Evolutionary conservation across 2,329 filamentous ascomycete genomes (phyloP).

Genomic region (Penicillium sp.): DNA sequence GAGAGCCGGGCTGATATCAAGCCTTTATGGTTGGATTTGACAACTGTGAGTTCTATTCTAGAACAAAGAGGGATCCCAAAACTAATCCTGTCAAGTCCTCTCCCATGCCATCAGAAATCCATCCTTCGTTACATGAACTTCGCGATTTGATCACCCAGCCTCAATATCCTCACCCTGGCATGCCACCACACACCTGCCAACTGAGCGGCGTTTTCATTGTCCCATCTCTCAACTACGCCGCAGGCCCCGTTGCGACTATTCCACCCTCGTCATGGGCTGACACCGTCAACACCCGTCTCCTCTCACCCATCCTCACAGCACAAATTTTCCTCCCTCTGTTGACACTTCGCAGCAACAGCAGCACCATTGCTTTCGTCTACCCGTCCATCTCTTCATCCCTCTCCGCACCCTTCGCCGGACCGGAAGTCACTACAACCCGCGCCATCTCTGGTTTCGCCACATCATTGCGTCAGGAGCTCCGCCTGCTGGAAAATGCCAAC

Average conservation of each 20-base stretch:
- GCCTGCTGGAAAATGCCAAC: constrained; percentile 59
- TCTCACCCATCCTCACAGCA: constrained; percentile 83
- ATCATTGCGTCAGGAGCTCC: constrained; percentile 75
- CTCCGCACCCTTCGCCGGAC: constrained; percentile 53
- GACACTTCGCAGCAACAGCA: constrained; percentile 56
- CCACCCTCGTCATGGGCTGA: constrained; percentile 82
- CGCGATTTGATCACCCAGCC: constrained; percentile 68
- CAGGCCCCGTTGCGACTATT: constrained; percentile 80
- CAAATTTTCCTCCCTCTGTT: constrained; percentile 85
- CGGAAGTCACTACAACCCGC: constrained; percentile 81
- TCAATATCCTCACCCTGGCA: constrained; percentile 72
- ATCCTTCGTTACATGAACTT: constrained; percentile 70
- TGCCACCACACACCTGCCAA: constrained; percentile 70
- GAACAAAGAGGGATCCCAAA: neutral
- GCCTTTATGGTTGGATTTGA: constrained; percentile 77
- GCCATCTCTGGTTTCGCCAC: constrained; percentile 84
- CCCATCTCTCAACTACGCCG: constrained; percentile 73
- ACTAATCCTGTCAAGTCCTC: constrained; percentile 54
- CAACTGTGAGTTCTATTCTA: constrained; percentile 38
- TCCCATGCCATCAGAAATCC: constrained; percentile 54
- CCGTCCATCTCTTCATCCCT: constrained; percentile 48
- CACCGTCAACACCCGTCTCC: constrained; percentile 84
- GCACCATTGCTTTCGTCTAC: constrained; percentile 45
- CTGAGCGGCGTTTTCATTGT: constrained; percentile 81
- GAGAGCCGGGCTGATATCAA: constrained; percentile 79